phyloP scores from a whole-genome alignment of 2,329 filamentous ascomycete species.

The Colletotrichum sp. region DNA sequence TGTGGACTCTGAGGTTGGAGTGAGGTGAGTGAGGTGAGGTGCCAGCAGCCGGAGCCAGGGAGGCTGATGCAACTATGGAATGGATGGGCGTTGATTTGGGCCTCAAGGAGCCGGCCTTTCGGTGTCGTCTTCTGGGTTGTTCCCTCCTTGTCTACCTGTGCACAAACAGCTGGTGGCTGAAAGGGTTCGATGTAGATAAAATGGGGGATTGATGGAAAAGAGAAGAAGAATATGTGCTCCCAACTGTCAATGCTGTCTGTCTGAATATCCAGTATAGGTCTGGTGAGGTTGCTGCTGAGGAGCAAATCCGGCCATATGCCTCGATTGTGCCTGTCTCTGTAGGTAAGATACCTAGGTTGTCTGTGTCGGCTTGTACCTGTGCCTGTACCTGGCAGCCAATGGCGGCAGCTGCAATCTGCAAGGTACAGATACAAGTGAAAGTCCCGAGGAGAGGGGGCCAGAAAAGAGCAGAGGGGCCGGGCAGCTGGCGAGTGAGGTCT shows the following conservation, averaged over 20 bases:
- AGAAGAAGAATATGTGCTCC: background rate
- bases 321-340: background rate
- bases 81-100: background rate
- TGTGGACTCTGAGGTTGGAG: background rate
- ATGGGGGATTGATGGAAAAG: background rate
- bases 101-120: background rate
- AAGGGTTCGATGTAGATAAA: background rate
- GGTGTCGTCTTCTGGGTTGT: background rate
- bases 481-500: background rate
- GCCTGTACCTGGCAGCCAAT: background rate
- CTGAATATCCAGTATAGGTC: too few relatives aligned
- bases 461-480: background rate
- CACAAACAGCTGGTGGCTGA: background rate
- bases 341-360: background rate
- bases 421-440: conserved; percentile 10
- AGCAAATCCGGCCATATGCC: background rate
- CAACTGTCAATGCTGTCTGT: background rate
- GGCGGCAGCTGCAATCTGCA: background rate
- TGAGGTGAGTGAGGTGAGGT: background rate
- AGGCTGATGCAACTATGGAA: conserved; percentile 6
- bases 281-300: background rate
- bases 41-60: background rate
- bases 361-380: background rate
- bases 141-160: background rate
- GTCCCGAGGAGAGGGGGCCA: background rate